Percentiles rank a stretch among this genome's conserved stretches.
Evolutionary conservation across 2,329 filamentous ascomycete genomes (phyloP).

Genomic region (Aspergillus awamori): DNA sequence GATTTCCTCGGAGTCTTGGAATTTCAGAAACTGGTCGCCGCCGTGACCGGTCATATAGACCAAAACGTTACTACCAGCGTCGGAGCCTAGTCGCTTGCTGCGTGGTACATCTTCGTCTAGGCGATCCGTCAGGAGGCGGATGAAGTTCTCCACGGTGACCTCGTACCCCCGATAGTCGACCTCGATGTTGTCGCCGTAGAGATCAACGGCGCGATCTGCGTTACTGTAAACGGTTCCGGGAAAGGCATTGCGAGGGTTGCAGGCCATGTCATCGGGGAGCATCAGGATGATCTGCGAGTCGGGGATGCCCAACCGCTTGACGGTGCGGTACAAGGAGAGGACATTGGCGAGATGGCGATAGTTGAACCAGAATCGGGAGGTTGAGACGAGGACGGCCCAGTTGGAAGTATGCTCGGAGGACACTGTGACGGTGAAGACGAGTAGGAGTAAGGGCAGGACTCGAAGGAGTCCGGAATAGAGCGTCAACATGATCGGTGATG

Average conservation of each 20-base stretch:
- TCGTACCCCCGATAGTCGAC: conserved; percentile 98
- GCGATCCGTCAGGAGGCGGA: conserved; percentile 88
- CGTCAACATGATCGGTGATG: conserved; percentile 29
- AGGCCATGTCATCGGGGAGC: conserved; percentile 99
- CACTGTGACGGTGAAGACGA: conserved; percentile 19
- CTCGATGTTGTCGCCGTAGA: conserved; percentile 98
- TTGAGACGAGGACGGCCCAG: conserved; percentile 98
- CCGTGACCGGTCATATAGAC: conserved; percentile 99
- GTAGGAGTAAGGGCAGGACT: conserved; percentile 31
- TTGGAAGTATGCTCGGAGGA: conserved; percentile 79
- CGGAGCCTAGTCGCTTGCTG: conserved; percentile 89
- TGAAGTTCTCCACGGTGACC: conserved; percentile 98
- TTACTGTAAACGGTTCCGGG: conserved; percentile 98
- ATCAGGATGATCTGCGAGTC: conserved; percentile 99
- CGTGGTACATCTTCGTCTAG: conserved; percentile 92
- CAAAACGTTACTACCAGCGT: conserved; percentile 93
- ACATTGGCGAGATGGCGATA: conserved; percentile 98
- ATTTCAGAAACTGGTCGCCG: conserved; percentile 96
- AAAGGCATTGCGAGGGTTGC: conserved; percentile 97
- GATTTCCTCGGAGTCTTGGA: conserved; percentile 97
- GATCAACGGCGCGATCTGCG: conserved; percentile 88
- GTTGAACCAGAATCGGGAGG: conserved; percentile 99
- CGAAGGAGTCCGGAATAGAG: conserved; percentile 28
- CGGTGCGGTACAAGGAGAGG: conserved; percentile 93
- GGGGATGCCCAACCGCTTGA: conserved; percentile 95